phyloP scores from a whole-genome alignment of 495 filamentous ascomycete genomes.

The Oleoguttula mirabilis region DNA sequence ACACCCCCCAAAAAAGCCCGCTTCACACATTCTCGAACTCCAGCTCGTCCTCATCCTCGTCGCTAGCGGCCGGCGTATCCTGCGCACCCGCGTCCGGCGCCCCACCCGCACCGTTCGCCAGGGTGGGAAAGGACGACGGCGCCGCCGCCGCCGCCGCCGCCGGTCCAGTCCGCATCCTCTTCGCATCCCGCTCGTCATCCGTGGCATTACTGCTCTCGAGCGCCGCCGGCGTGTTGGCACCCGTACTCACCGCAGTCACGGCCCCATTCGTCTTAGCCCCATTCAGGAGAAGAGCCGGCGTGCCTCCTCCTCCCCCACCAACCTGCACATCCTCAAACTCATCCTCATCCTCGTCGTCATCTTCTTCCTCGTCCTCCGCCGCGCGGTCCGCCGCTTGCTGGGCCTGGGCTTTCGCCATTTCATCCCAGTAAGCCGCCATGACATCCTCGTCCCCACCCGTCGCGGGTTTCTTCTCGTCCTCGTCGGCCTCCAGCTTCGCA shows the following conservation, averaged over 20 bases:
- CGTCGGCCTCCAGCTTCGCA: slow-evolving; percentile 33
- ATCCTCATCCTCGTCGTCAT: slow-evolving; percentile 20
- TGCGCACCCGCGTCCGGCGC: background rate
- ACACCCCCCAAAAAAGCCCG: no score
- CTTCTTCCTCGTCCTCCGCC: slow-evolving; percentile 14
- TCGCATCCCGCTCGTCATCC: background rate
- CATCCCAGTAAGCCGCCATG: slow-evolving; percentile 5
- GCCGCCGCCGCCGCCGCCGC: background rate
- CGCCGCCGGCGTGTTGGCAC: background rate
- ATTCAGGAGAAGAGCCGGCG: no score
- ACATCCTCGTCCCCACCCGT: slow-evolving; percentile 37
- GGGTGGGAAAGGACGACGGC: background rate
- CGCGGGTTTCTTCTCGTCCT: slow-evolving; percentile 36
- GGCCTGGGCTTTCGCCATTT: slow-evolving; percentile 6
- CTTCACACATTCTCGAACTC: slow-evolving; percentile 52
- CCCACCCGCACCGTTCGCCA: background rate
- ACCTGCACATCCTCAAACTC: slow-evolving; percentile 1
- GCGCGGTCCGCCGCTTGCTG: slow-evolving; percentile 11
- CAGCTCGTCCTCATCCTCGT: slow-evolving; percentile 22
- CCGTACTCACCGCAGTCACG: background rate
- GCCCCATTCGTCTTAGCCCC: background rate
- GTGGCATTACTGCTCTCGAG: slow-evolving; percentile 1
- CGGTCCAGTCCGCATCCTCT: background rate
- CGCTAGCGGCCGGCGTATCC: slow-evolving; percentile 16
- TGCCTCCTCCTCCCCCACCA: background rate